Evolutionary conservation across 2,329 filamentous ascomycete species (phyloP).

Genomic region (Aspergillus ochraceus): DNA sequence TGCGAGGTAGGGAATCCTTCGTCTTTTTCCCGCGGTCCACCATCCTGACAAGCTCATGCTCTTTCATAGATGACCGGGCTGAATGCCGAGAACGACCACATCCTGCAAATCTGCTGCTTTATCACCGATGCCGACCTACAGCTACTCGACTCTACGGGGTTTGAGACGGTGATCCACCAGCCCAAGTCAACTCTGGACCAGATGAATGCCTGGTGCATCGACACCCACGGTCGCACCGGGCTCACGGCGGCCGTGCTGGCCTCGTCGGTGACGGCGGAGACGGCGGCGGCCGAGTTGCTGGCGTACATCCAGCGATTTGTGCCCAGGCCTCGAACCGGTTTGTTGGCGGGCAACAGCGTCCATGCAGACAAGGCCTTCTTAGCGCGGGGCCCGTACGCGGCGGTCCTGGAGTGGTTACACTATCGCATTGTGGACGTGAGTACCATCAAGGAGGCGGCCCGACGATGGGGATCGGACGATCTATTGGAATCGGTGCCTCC

Average conservation of each 20-base stretch:
- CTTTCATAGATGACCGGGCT: conserved; percentile 81
- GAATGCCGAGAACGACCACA: conserved; percentile 73
- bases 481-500: conserved; percentile 62
- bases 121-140: conserved; percentile 80
- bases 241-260: conserved; percentile 73
- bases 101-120: conserved; percentile 90
- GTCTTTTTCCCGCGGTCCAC: background rate
- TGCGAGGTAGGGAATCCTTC: conserved; percentile 55
- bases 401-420: conserved; percentile 74
- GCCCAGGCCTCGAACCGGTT: conserved; percentile 63
- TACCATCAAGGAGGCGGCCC: conserved; percentile 83
- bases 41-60: background rate
- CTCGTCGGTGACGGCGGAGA: conserved; percentile 69
- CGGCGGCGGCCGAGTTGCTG: conserved; percentile 72
- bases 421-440: conserved; percentile 93
- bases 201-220: conserved; percentile 89
- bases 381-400: conserved; percentile 68
- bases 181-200: conserved; percentile 65
- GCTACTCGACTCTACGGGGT: conserved; percentile 73
- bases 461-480: conserved; percentile 71
- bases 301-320: conserved; percentile 74
- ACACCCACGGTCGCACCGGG: conserved; percentile 77
- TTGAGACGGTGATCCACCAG: conserved; percentile 77
- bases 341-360: conserved; percentile 90
- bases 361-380: conserved; percentile 88